These are phyloP conservation scores for Fusarium vanettenii DNA, from an alignment of 2,329 filamentous ascomycete genomes.

Conservation along the genomic window DNA sequence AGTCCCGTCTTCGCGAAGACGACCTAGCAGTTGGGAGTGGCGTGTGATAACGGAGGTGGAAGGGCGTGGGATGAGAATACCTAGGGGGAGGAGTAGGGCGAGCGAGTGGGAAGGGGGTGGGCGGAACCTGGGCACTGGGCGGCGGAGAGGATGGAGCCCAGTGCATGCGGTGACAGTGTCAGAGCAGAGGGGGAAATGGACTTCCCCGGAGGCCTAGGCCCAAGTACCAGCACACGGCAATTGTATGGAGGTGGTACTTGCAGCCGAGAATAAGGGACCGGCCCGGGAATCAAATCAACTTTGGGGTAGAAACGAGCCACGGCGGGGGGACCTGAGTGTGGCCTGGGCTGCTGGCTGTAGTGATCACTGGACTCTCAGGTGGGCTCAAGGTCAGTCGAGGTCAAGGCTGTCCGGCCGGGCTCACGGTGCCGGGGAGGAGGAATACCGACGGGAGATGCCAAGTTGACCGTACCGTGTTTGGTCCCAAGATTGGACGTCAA, in stretches of 20 bases:
- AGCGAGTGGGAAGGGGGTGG: slow-evolving; percentile 28
- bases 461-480: slow-evolving; percentile 6
- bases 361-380: slow-evolving; percentile 34
- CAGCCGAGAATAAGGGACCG: slow-evolving; percentile 18
- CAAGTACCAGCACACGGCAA: slow-evolving; percentile 14
- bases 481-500: not conserved
- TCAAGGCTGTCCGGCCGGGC: slow-evolving; percentile 25
- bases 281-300: slow-evolving; percentile 28
- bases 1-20: slow-evolving; percentile 35
- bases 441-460: slow-evolving; percentile 14
- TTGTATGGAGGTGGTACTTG: slow-evolving; percentile 23
- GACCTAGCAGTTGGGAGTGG: slow-evolving; percentile 31
- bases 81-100: slow-evolving; percentile 5
- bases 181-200: slow-evolving; percentile 33
- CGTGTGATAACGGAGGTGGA: slow-evolving; percentile 23
- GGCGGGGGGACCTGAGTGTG: slow-evolving; percentile 3
- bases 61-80: slow-evolving; percentile 22
- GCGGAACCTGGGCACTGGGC: slow-evolving; percentile 17
- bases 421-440: slow-evolving; percentile 34
- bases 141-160: slow-evolving; percentile 35
- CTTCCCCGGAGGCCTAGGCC: slow-evolving; percentile 27
- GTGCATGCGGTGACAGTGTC: slow-evolving; percentile 11
- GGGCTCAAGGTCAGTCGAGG: slow-evolving; percentile 41
- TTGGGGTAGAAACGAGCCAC: slow-evolving; percentile 34
- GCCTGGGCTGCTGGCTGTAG: slow-evolving; percentile 8